phyloP scores from a whole-genome alignment of 2,329 filamentous ascomycete genomes.

The Penicillium italicum region DNA sequence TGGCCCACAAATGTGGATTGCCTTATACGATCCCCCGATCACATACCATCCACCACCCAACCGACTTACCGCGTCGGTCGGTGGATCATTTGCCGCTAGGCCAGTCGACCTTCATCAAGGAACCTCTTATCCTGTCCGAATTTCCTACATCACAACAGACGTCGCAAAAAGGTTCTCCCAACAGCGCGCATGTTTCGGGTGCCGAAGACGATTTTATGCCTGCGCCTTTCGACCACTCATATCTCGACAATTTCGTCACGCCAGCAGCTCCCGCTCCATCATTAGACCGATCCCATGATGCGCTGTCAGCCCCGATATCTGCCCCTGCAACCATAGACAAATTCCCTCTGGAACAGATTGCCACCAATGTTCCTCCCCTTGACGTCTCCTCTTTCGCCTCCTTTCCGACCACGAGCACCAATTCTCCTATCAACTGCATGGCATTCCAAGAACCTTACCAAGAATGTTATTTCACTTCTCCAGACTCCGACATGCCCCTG shows the following conservation, averaged over 20 bases:
- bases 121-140: constrained; percentile 25
- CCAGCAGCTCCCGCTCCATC: constrained; percentile 17
- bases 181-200: constrained; percentile 32
- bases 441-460: constrained; percentile 38
- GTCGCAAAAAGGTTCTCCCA: constrained; percentile 45
- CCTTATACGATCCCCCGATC: constrained; percentile 61
- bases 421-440: constrained; percentile 34
- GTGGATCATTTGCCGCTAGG: constrained; percentile 50
- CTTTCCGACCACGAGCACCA: constrained; percentile 33
- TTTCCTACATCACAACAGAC: constrained; percentile 16
- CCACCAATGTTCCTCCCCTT: constrained; percentile 35
- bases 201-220: constrained; percentile 24
- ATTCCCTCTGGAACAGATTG: constrained; percentile 32
- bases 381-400: constrained; percentile 39
- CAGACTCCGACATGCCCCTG: constrained; percentile 41
- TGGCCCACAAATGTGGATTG: constrained; percentile 59
- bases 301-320: constrained; percentile 22
- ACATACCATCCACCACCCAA: constrained; percentile 48
- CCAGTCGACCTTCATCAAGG: constrained; percentile 31
- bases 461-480: constrained; percentile 43
- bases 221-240: constrained; percentile 32
- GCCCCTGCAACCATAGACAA: constrained; percentile 28
- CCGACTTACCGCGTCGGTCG: constrained; percentile 49
- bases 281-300: constrained; percentile 25
- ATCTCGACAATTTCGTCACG: constrained; percentile 29